Percentiles rank a stretch among this genome's conserved stretches.
phyloP scores from a whole-genome alignment of 2,329 filamentous ascomycete genomes.

The Laburnicola sp. region DNA sequence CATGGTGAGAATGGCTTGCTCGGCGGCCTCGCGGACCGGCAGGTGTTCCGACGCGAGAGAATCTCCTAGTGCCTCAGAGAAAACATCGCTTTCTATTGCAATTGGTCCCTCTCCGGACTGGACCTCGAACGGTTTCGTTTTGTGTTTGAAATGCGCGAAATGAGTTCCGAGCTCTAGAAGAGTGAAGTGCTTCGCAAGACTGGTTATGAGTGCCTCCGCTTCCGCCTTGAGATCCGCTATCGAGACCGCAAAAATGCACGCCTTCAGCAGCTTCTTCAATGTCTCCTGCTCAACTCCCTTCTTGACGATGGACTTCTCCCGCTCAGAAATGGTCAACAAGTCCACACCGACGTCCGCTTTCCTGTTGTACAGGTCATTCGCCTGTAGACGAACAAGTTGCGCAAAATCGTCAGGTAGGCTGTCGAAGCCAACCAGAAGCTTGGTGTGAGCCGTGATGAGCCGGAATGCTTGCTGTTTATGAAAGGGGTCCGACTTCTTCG shows the following conservation, averaged over 20 bases:
- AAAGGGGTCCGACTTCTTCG: constrained; percentile 73
- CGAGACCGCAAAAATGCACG: constrained; percentile 81
- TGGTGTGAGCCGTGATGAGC: constrained; percentile 84
- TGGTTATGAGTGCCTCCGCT: constrained; percentile 73
- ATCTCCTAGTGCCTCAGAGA: constrained; percentile 89
- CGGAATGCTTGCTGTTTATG: constrained; percentile 94
- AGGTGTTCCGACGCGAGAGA: constrained; percentile 83
- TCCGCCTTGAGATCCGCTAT: constrained; percentile 78
- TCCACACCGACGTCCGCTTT: constrained; percentile 73
- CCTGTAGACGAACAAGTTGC: constrained; percentile 81
- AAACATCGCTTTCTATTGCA: constrained; percentile 79
- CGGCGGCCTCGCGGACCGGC: constrained; percentile 79
- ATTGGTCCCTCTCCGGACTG: constrained; percentile 84
- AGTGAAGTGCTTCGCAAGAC: constrained; percentile 86
- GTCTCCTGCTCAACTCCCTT: constrained; percentile 80
- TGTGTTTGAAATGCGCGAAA: constrained; percentile 78
- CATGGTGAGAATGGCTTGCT: constrained; percentile 75
- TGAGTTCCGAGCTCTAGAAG: constrained; percentile 86
- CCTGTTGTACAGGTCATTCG: constrained; percentile 76
- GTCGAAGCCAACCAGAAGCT: constrained; percentile 86
- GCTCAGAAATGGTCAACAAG: constrained; percentile 73
- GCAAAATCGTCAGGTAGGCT: constrained; percentile 87
- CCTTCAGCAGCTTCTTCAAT: constrained; percentile 85
- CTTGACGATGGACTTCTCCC: constrained; percentile 82
- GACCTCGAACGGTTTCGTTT: constrained; percentile 78